Conservation (phyloP, 1,284 basidiomycete genomes). For the Ustilago tritici region DNA sequence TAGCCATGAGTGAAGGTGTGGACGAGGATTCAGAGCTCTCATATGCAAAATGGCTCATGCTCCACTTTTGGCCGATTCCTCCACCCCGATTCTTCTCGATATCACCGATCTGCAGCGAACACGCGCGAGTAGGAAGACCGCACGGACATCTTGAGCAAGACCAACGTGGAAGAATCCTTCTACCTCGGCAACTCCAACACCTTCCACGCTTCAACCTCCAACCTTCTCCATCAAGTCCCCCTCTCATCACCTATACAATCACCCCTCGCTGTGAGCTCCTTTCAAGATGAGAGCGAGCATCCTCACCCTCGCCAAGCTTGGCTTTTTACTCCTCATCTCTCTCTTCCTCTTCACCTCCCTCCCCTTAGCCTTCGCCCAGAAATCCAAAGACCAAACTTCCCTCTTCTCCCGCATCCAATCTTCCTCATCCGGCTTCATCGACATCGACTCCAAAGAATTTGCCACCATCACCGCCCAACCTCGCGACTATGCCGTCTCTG, state of each 20-base stretch:
- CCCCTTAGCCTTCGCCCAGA: slow-evolving; percentile 13
- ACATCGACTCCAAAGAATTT: slow-evolving; percentile 39
- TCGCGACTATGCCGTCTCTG: slow-evolving; percentile 51
- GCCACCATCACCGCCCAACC: slow-evolving; percentile 17
- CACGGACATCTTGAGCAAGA: not conserved
- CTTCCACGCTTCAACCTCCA: slow-evolving; percentile 1
- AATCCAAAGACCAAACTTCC: slow-evolving; percentile 17
- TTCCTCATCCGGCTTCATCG: slow-evolving; percentile 30
- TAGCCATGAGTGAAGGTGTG: not conserved
- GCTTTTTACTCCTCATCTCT: slow-evolving; percentile 20
- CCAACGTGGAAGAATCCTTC: slow-evolving; percentile 19
- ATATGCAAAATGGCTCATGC: no score
- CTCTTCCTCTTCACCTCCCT: slow-evolving; percentile 21
- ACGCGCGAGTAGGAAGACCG: slow-evolving; percentile 35
- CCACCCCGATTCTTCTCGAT: not conserved
- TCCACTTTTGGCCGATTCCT: not conserved
- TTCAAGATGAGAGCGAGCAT: slow-evolving; percentile 21
- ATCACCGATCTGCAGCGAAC: not conserved
- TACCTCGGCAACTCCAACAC: not conserved
- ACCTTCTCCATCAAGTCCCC: not conserved
- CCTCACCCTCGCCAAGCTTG: slow-evolving; percentile 13
- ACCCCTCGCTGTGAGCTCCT: not conserved
- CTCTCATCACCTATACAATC: not conserved
- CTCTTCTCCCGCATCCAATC: slow-evolving; percentile 39
- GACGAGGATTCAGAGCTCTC: no score